Percentiles rank a stretch among this genome's conserved stretches.
These are phyloP conservation scores for Zizania palustris DNA, from an alignment of 202 grass and related monocot genomes.

Conservation along the genomic window DNA sequence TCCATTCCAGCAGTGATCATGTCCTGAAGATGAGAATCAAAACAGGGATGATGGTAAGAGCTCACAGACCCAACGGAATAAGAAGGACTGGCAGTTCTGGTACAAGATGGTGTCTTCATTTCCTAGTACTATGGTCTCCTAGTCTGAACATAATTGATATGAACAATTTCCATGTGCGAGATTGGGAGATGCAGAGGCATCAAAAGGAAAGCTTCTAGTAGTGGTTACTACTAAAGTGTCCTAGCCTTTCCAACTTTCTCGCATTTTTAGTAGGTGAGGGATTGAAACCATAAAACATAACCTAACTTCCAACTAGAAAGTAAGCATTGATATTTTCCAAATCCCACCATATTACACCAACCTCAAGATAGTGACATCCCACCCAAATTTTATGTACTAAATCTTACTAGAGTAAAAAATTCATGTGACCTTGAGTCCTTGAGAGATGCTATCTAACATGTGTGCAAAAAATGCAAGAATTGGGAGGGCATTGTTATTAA, in stretches of 20 bases:
- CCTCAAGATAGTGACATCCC: constrained; percentile 47
- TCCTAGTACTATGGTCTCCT: background rate
- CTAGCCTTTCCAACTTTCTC: constrained; percentile 17
- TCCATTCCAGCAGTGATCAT: constrained; percentile 99
- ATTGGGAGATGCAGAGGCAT: constrained; percentile 13
- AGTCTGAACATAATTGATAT: background rate
- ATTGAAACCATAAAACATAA: constrained; percentile 33
- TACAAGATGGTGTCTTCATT: background rate
- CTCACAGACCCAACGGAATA: background rate
- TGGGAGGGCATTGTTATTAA: background rate
- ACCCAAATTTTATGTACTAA: constrained; percentile 35
- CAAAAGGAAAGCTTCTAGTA: background rate
- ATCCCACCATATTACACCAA: constrained; percentile 47
- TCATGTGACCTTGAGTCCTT: no score
- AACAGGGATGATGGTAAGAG: constrained; percentile 16
- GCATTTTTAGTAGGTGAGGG: constrained; percentile 30
- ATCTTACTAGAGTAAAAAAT: constrained; percentile 33
- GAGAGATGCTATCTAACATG: constrained; percentile 13
- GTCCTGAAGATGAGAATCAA: constrained; percentile 56
- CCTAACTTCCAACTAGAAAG: constrained; percentile 36
- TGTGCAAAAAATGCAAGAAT: constrained; percentile 23
- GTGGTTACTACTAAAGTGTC: constrained; percentile 22
- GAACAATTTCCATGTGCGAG: background rate
- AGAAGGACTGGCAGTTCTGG: constrained; percentile 12
- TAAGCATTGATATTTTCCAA: constrained; percentile 44